These are phyloP conservation scores for rapeseed (Brassica napus) DNA, from an alignment of 345 rosid species.

Conservation along the genomic window Da-Ae NC_063448.1:2598501-2599000, in stretches of 20 bases:
- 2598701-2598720: neutral
- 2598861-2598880: conserved; percentile 98
- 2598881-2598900: conserved; percentile 83
- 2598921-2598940: conserved; percentile 98
- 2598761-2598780: neutral
- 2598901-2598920: conserved; percentile 76
- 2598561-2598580: conserved; percentile 96
- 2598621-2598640: conserved; percentile 84
- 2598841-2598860: conserved; percentile 78
- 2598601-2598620: conserved; percentile 72
- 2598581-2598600: conserved; percentile 89
- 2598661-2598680: conserved; percentile 10
- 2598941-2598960: conserved; percentile 42
- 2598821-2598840: conserved; percentile 85
- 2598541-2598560: conserved; percentile 91
- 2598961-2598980: conserved; percentile 20
- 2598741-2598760: neutral
- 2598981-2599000: conserved; percentile 6
- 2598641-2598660: conserved; percentile 63
- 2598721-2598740: conserved; percentile 19
- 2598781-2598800: conserved; percentile 64
- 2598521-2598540: conserved; percentile 91
- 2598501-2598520: conserved; percentile 97
- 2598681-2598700: conserved; percentile 16
- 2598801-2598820: conserved; percentile 90